Evolutionary conservation across 768 basidiomycete species (phyloP).

Genomic region (Mycena galericulata): DNA sequence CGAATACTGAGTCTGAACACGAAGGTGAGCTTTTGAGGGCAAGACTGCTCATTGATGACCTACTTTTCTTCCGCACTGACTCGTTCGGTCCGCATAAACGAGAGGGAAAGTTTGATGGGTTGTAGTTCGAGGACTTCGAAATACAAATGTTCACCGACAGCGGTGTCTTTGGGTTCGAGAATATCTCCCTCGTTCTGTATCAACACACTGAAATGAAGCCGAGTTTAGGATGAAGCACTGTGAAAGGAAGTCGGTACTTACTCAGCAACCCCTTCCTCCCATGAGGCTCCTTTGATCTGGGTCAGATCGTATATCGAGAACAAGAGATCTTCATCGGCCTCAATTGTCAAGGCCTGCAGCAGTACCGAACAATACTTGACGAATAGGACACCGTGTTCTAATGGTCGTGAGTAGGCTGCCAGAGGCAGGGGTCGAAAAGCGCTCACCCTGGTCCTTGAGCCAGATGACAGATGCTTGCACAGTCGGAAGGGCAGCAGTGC

Average conservation of each 20-base stretch:
- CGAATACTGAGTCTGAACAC: constrained; percentile 74
- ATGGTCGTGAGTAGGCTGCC: not conserved
- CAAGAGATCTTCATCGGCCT: constrained; percentile 96
- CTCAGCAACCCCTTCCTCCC: constrained; percentile 86
- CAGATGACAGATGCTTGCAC: constrained; percentile 90
- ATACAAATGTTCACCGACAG: constrained; percentile 84
- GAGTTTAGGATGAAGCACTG: constrained; percentile 21
- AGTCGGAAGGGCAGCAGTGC: constrained; percentile 87
- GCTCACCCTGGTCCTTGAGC: constrained; percentile 91
- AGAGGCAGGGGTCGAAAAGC: not conserved
- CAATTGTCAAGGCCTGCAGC: constrained; percentile 93
- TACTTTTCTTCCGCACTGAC: constrained; percentile 95
- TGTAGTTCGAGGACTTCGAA: constrained; percentile 97
- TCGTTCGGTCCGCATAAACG: constrained; percentile 97
- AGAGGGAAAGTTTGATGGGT: constrained; percentile 90
- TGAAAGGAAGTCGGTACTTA: constrained; percentile 43
- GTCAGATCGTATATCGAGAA: constrained; percentile 93
- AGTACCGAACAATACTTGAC: constrained; percentile 97
- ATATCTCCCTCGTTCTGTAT: constrained; percentile 77
- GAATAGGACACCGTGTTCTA: constrained; percentile 98
- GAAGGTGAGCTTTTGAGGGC: not conserved
- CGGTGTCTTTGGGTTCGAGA: constrained; percentile 75
- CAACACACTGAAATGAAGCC: constrained; percentile 64
- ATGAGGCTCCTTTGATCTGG: constrained; percentile 91
- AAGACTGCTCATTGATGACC: constrained; percentile 37